These are phyloP conservation scores for Epithele typhae DNA, from an alignment of 768 basidiomycete genomes.

Conservation along the genomic window DNA sequence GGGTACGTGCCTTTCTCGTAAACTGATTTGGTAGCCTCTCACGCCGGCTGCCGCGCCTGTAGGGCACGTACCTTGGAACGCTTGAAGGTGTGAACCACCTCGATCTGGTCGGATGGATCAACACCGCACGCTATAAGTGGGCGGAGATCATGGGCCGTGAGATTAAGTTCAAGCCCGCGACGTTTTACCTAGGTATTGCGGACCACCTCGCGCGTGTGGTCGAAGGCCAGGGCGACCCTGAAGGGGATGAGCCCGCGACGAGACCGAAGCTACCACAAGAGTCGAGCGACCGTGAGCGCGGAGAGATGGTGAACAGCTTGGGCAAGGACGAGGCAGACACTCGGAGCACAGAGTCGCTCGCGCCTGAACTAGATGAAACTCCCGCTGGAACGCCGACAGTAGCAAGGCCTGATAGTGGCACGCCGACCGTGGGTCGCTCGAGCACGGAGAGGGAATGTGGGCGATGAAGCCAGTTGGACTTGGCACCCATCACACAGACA, in stretches of 20 bases:
- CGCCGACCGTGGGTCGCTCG: no score
- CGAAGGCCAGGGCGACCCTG: constrained; percentile 41
- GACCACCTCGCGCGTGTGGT: constrained; percentile 77
- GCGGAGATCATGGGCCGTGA: constrained; percentile 84
- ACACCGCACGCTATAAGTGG: constrained; percentile 83
- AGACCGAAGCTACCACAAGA: neutral
- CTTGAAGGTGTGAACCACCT: constrained; percentile 87
- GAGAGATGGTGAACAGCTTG: constrained; percentile 27
- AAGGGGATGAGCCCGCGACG: neutral
- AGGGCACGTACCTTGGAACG: constrained; percentile 96
- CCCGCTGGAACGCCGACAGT: no score
- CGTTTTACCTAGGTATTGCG: constrained; percentile 83
- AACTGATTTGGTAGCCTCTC: neutral
- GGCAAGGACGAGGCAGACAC: constrained; percentile 11
- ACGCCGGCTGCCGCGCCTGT: constrained; percentile 2
- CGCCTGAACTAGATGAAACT: no score
- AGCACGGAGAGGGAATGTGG: no score
- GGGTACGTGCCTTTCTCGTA: constrained; percentile 44
- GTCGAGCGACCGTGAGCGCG: constrained; percentile 18
- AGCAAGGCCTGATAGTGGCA: no score
- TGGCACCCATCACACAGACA: no score
- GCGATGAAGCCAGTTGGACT: no score
- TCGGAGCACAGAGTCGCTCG: no score
- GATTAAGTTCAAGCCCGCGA: constrained; percentile 88
- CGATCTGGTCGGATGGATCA: constrained; percentile 92